A percentile compares a stretch with the other conserved stretches of the same genome.
phyloP scores from a whole-genome alignment of 768 basidiomycete genomes.

The Agaricus sinodeliciosus region DNA sequence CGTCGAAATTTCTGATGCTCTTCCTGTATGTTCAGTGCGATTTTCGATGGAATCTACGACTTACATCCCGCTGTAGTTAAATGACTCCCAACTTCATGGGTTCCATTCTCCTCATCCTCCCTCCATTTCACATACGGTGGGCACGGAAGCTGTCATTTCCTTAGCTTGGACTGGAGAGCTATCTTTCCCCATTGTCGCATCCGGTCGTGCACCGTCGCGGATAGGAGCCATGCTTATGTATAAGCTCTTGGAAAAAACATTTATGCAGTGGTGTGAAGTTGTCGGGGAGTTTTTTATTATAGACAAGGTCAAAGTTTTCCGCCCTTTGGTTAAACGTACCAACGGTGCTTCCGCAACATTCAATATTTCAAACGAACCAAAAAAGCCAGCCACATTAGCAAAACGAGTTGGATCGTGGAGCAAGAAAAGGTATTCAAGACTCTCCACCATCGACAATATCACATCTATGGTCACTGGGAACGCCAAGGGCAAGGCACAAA shows the following conservation, averaged over 20 bases:
- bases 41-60: background rate
- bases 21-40: background rate
- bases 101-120: conserved; percentile 15
- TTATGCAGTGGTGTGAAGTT: conserved; percentile 53
- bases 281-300: conserved; percentile 30
- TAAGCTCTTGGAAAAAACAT: conserved; percentile 43
- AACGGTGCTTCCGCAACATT: background rate
- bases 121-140: conserved; percentile 16
- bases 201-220: conserved; percentile 9
- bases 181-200: conserved; percentile 4
- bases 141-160: conserved; percentile 23
- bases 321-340: conserved; percentile 1
- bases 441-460: conserved; percentile 1
- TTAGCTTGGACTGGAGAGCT: conserved; percentile 25
- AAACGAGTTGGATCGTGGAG: conserved; percentile 16
- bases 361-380: background rate
- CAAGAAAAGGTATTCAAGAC: conserved; percentile 10
- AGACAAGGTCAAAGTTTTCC: background rate
- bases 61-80: background rate
- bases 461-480: background rate
- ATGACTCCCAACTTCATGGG: conserved; percentile 4
- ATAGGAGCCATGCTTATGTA: conserved; percentile 19
- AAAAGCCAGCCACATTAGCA: background rate
- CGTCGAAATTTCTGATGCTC: conserved; percentile 1
- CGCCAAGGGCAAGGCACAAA: conserved; percentile 3